A percentile compares a stretch with the other conserved stretches of the same genome.
These are phyloP conservation scores for Henckelia pumila DNA, from an alignment of 257 asterid species.

Conservation along the genomic window DNA sequence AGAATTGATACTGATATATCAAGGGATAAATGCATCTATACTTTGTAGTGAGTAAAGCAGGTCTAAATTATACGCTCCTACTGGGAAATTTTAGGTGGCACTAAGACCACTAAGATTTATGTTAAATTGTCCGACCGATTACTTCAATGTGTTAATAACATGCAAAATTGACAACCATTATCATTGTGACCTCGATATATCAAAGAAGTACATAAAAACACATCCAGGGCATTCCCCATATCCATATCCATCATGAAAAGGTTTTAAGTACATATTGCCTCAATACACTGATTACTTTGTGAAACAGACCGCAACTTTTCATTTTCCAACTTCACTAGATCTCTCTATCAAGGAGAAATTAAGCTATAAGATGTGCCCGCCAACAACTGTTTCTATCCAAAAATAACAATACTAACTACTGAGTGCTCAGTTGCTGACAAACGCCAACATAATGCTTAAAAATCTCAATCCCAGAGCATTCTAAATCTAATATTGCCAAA, in stretches of 20 bases:
- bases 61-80: slow-evolving; percentile 6
- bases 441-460: slow-evolving; percentile 19
- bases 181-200: slow-evolving; percentile 14
- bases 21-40: slow-evolving; percentile 5
- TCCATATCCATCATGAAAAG: neutral
- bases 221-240: slow-evolving; percentile 9
- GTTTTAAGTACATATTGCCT: slow-evolving; percentile 9
- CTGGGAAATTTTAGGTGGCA: slow-evolving; percentile 1
- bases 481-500: neutral
- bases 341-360: neutral
- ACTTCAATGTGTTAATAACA: slow-evolving; percentile 7
- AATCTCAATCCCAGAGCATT: slow-evolving; percentile 9
- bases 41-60: slow-evolving; percentile 1
- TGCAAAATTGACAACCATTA: neutral
- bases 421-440: neutral
- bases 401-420: no score
- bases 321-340: slow-evolving; percentile 11
- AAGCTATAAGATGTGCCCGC: slow-evolving; percentile 2
- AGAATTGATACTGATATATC: neutral
- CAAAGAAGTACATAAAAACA: slow-evolving; percentile 7
- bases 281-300: slow-evolving; percentile 4
- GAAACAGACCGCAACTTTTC: slow-evolving; percentile 12
- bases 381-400: no score
- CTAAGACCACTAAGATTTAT: slow-evolving; percentile 4
- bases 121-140: neutral